Conservation (phyloP, 2,329 filamentous ascomycete species). For the Cyanodermella asteris region DNA sequence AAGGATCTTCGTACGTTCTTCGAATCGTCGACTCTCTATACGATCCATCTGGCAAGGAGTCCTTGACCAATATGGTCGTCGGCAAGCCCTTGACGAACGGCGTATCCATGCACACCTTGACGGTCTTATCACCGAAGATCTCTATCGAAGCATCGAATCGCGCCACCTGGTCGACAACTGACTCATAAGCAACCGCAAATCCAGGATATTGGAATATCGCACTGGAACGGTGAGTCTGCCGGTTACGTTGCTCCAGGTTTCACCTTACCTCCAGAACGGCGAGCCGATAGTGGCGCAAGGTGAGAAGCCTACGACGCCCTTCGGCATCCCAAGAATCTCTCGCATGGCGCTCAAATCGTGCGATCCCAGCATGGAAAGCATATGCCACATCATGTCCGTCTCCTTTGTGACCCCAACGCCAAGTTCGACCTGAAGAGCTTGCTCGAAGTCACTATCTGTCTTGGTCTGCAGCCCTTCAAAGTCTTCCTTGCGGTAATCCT, state of each 20-base stretch:
- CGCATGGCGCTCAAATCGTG: constrained; percentile 34
- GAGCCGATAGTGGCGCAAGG: constrained; percentile 21
- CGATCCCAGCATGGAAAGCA: constrained; percentile 27
- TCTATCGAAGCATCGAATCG: constrained; percentile 16
- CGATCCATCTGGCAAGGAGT: constrained; percentile 11
- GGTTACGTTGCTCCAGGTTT: too few species aligned
- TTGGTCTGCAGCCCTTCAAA: too few species aligned
- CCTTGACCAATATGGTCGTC: constrained; percentile 22
- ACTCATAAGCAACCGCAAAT: constrained; percentile 36
- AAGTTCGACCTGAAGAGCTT: too few species aligned
- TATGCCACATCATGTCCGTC: constrained; percentile 15
- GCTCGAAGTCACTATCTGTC: too few species aligned
- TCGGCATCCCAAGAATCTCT: constrained; percentile 29
- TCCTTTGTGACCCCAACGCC: constrained; percentile 8
- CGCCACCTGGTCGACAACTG: constrained; percentile 31
- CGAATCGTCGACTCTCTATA: constrained; percentile 12
- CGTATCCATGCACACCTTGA: constrained; percentile 33
- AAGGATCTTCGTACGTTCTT: constrained; percentile 17
- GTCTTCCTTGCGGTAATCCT: constrained; percentile 14
- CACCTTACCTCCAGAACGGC: too few species aligned
- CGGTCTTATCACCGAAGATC: constrained; percentile 32
- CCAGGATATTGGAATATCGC: constrained; percentile 15
- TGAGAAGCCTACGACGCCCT: constrained; percentile 22
- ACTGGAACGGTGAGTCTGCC: too few species aligned
- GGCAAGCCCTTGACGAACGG: constrained; percentile 35